Evolutionary conservation across 352 stramenopile genomes (phyloP).

Genomic region (Thalassiosira livingstoniorum): DNA sequence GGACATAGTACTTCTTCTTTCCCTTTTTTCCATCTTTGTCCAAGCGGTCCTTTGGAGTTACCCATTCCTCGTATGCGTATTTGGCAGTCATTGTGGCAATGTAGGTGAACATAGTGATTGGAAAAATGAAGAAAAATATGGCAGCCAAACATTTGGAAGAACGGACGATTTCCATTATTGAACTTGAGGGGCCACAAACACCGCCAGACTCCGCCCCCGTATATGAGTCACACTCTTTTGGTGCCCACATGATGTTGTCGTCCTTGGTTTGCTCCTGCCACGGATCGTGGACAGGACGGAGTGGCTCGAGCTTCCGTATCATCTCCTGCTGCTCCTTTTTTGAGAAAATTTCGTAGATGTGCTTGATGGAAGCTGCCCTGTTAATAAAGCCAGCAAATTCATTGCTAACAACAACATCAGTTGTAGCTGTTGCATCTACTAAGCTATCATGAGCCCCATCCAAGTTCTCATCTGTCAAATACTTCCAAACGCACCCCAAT

Average conservation of each 20-base stretch:
- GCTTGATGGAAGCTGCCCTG: not conserved
- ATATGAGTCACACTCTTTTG: not conserved
- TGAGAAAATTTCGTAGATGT: slow-evolving; percentile 9
- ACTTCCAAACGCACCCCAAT: slow-evolving; percentile 33
- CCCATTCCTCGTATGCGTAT: slow-evolving; percentile 11
- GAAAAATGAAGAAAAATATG: slow-evolving; percentile 12
- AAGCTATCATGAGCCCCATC: slow-evolving; percentile 31
- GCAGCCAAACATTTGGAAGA: not conserved
- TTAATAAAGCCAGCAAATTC: slow-evolving; percentile 11
- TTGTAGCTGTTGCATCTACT: slow-evolving; percentile 21
- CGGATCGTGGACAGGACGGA: not conserved
- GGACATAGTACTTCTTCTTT: slow-evolving; percentile 3
- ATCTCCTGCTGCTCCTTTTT: not conserved
- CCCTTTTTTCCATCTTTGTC: slow-evolving; percentile 15
- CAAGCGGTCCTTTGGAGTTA: not conserved
- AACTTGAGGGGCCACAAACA: not conserved
- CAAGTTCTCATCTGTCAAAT: slow-evolving; percentile 15
- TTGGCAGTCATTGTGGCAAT: not conserved
- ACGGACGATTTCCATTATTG: not conserved
- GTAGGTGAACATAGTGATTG: not conserved
- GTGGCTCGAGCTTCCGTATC: slow-evolving; percentile 4
- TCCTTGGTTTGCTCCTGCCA: slow-evolving; percentile 8
- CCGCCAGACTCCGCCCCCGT: not conserved
- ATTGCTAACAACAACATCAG: slow-evolving; percentile 23
- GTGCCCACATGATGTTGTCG: not conserved